Conservation (phyloP, 2,329 filamentous ascomycete genomes). For the Colletotrichum gigasporum region DNA sequence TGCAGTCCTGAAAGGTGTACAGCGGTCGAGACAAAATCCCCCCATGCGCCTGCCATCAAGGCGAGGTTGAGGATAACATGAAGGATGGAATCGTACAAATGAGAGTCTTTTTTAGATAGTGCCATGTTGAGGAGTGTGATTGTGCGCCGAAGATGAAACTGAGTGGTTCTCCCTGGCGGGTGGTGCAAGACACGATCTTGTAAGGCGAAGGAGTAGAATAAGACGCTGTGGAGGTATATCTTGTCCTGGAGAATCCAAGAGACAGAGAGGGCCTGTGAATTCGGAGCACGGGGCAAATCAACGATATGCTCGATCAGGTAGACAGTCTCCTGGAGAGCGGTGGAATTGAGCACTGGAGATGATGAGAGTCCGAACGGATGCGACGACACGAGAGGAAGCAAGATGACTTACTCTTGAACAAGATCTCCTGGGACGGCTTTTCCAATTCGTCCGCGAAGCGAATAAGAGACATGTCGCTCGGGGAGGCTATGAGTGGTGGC, state of each 20-base stretch:
- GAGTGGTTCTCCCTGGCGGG: background rate
- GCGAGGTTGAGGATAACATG: constrained; percentile 10
- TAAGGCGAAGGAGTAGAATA: background rate
- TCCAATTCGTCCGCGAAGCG: constrained; percentile 4
- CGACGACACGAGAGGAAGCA: background rate
- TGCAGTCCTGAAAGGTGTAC: constrained; percentile 6
- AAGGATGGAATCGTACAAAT: background rate
- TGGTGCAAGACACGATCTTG: background rate
- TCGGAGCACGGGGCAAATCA: constrained; percentile 2
- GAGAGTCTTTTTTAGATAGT: background rate
- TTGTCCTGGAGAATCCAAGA: constrained; percentile 4
- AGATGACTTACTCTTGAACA: background rate
- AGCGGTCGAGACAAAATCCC: background rate
- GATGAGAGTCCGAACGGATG: too few species aligned
- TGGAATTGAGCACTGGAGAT: background rate
- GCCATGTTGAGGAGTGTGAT: background rate
- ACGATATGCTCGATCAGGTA: constrained; percentile 5
- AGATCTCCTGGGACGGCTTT: background rate
- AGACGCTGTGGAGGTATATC: constrained; percentile 4
- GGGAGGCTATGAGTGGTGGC: background rate
- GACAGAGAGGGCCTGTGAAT: constrained; percentile 1
- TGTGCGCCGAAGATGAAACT: constrained; percentile 1
- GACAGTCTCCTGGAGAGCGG: background rate
- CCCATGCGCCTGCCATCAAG: constrained; percentile 2
- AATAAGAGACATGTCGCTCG: background rate